Base-by-base conservation (phyloP, 2,329 filamentous ascomycete genomes). In the Clarireedia monteithiana region DNA sequence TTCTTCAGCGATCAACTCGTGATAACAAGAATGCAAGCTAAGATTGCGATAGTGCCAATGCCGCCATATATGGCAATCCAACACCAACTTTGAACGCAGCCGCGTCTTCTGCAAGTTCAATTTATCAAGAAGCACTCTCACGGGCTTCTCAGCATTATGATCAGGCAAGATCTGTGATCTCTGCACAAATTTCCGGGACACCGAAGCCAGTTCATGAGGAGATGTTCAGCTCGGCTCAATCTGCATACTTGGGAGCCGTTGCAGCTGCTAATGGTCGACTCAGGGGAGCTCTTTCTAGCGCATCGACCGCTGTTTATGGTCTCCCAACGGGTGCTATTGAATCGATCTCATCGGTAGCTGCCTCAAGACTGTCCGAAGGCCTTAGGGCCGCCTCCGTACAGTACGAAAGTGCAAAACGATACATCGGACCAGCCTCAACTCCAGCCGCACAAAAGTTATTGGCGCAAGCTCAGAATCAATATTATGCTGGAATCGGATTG, bases 401-500 rank as follows among this genome's bases (percentile, higher is more conserved):
- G 64, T 88, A 88, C 62, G 78, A 84, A 50, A 81, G 75, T 53
- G 84, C 84, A n/a, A 84, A 85, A 69, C 76, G 82, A 53, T 84
- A 83, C 27, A 74, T 86, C 42, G 81, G 84, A 20, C 79, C 84
- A 27, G 59, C 85, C 1, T 77, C 68, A 61, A 82, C 71, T 61
- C 73, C 76, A 0, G 64, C 72, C 12, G 71, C 72, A 57, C 72
- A 73, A 70, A 85, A 72, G 75, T 80, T 77, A 72, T 81, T 74
- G 67, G 82, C 76, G 67, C 84, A 77, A 74, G 86, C 80, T 47
- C 80, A 77, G 62, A 72, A 78, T 62, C 80, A 83, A 66, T 92
- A 92, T 70, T 91, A 90, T 63, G 86, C 89, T 60, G 88, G 85
- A 10, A 71, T 94, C 24, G 89, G 89, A 27, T 70, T 89, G 46